Evolutionary conservation across 768 basidiomycete genomes (phyloP), one percentile per base, ranked within the genome.

Genomic region (Suillus paluster): DNA sequence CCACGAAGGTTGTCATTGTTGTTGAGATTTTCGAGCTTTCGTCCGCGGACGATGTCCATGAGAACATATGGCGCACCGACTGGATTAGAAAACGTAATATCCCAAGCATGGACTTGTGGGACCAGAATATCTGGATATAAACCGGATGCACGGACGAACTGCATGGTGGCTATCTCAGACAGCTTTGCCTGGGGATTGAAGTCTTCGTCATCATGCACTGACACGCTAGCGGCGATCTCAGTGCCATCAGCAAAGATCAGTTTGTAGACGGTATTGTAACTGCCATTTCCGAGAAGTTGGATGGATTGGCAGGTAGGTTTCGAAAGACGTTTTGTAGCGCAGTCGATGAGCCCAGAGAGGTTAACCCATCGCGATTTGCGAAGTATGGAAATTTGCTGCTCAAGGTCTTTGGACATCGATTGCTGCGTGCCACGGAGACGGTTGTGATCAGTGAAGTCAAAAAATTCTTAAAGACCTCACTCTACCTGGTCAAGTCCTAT

Each of bases 221-320:
- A 34, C 21, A 53, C 52, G 33, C 52, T 36, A 21, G 34, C 52
- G 7, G 52, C 52, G 4, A 53, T 23, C 52, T 36, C 52, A 8
- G 34, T 21, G 52, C 8, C 21, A 36, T 53, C 52, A 4, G 21
- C n/a, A 8, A 53, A 53, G 34, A 23, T 33, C 12, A 53, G 14
- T 36, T 21, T 53, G 34, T 53, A 53, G 52, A 53, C 52, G 14
- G n/a, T 53, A 23, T 53, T 53, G n/a, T 36, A 53, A 33, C 33
- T 53, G n/a, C 52, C 52, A 0, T 12, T 15, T 34, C 52, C 52
- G 21, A 53, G 52, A 53, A 53, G 33, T 15, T 53, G 14, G 8
- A 53, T 53, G 14, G 52, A 36, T 36, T 36, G 33, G 17, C 52
- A 53, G 8, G 34, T 21, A 15, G 52, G 34, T 53, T 53, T 53